Conservation (phyloP, 2,329 filamentous ascomycete genomes). For the Exophiala aquamarina region DNA sequence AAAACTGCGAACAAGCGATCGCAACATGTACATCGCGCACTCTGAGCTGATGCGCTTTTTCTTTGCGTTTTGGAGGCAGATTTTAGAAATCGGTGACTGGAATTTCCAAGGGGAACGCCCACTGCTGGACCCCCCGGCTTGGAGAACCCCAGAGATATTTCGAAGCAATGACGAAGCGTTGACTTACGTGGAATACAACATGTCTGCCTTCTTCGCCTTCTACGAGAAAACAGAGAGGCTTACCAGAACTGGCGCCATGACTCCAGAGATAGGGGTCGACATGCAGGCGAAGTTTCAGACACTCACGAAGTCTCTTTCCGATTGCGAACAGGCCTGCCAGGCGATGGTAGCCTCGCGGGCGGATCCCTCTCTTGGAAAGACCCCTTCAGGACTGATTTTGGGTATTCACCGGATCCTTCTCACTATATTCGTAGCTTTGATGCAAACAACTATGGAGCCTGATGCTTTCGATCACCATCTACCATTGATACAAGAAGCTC, state of each 20-base stretch:
- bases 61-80: conserved; percentile 12
- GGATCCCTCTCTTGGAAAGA: neutral
- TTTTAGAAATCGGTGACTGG: conserved; percentile 16
- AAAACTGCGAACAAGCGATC: neutral
- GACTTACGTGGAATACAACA: neutral
- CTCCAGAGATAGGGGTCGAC: neutral
- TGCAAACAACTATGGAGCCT: neutral
- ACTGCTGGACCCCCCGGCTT: neutral
- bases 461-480: neutral
- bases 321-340: conserved; percentile 1
- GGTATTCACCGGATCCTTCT: neutral
- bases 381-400: neutral
- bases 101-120: conserved; percentile 8
- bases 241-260: neutral
- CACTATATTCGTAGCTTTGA: too few relatives aligned
- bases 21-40: conserved; percentile 1
- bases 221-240: neutral
- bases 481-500: neutral
- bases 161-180: conserved; percentile 17
- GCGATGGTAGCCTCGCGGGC: neutral
- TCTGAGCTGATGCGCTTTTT: conserved; percentile 16
- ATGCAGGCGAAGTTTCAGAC: neutral
- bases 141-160: conserved; percentile 7
- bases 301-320: neutral
- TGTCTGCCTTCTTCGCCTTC: neutral